Base-by-base conservation (phyloP, 73 alveolate species). In the Loxodes magnus region DNA sequence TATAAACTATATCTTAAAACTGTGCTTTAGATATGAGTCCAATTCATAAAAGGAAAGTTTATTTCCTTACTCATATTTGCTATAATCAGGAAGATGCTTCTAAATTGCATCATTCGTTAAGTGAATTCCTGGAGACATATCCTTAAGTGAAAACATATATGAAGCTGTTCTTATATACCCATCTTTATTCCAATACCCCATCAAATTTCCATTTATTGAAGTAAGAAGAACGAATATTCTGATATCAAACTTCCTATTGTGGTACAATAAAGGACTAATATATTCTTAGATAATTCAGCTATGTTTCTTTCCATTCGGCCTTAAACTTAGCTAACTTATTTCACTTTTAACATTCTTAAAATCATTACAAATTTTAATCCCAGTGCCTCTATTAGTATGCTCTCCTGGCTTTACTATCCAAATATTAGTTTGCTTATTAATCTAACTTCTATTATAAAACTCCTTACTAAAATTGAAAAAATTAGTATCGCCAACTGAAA, bases 91-190 rank as follows among this genome's bases (percentile, higher is more conserved):
- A 33, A 64, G 29, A 23, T 67, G 27, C 64, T 79, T 67, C 60
- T 79, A 68, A 23, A 74, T 64, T 22, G 93, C 93, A 51, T 75
- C 88, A 67, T 79, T 79, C 15, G 93, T 79, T 4, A 79, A 27
- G 42, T 79, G 93, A 41, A 79, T 68, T 17, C 36, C 67, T 30
- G 52, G 54, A 7, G 19, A 20, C 15, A 67, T 35, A 43, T 79
- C 66, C 5, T 61, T 60, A n/a, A 64, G 50, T 39, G 39, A 39
- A 33, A 50, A 74, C 42, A 74, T 77, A 23, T 57, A 35, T 36
- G 83, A 65, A 12, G 81, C 23, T 21, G 88, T 74, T 27, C 93
- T 30, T 2, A 79, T 56, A 51, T 79, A 79, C 12, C 88, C 93
- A 33, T 79, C 93, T 24, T 71, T 24, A 61, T 68, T 74, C 70